Evolutionary conservation across 495 filamentous ascomycete species (phyloP), one percentile per base, ranked within the genome.

Genomic region (Penicillium salamii): DNA sequence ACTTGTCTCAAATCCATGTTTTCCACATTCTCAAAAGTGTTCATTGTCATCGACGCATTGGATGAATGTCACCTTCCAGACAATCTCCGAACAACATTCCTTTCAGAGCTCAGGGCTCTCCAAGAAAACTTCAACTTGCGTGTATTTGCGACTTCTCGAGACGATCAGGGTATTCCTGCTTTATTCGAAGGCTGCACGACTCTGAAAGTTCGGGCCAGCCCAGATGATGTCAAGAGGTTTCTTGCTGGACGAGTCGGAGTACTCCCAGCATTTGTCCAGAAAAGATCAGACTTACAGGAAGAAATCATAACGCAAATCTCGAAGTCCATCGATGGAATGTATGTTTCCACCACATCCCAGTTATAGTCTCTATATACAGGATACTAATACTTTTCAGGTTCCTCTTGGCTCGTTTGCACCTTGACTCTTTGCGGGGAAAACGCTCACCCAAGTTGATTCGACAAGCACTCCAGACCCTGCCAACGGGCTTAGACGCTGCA

Each of bases 311-410:
- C 15, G 3, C 5, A 8, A 6, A 36, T 36, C 3, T 9, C 34
- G 2, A 17, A 9, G 8, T 13, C 34, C 5, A 14, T 36, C 9
- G 34, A 36, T 36, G 34, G 34, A 9, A 36, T 36, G 34, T 36
- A 9, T 9, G 34, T n/a, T 3, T 5, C 7, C 17, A 14, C n/a
- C 7, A 36, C 6, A 14, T 3, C 33, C 15, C 9, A 6, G 1
- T 2, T 7, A 36, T 14, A 1, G 7, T 14, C 7, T 7, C 14
- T 18, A 3, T 15, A 2, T 12, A 36, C n/a, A 12, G 17, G 14
- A 17, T n/a, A n/a, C n/a, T n/a, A n/a, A n/a, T n/a, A n/a, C n/a
- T 8, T 18, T 36, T 15, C 12, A 57, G 54, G 49, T 57, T 57
- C 45, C 43, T 57, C 6, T 38, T 57, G 1, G 54, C 49, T 12